These are phyloP conservation scores for Penicillium sp. DNA, from an alignment of 2,329 filamentous ascomycete species.

Conservation along the genomic window DNA sequence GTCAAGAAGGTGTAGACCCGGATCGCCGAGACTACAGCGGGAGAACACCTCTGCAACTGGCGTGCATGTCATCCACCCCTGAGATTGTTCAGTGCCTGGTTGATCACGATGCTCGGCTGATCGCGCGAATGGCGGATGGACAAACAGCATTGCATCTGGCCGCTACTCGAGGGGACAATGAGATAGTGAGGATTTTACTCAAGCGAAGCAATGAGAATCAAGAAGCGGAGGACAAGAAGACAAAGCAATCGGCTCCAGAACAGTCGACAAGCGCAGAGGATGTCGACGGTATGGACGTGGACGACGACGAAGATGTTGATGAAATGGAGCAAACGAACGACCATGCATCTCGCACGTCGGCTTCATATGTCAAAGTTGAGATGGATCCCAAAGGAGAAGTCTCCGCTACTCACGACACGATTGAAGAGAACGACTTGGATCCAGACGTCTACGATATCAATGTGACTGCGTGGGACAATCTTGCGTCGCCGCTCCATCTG, in stretches of 20 bases:
- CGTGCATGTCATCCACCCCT: conserved; percentile 60
- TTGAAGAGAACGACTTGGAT: conserved; percentile 55
- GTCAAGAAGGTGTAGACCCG: conserved; percentile 62
- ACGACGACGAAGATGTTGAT: conserved; percentile 25
- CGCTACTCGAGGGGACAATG: conserved; percentile 59
- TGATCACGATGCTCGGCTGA: conserved; percentile 64
- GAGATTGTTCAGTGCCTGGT: conserved; percentile 67
- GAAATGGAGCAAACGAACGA: conserved; percentile 47
- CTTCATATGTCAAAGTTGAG: conserved; percentile 66
- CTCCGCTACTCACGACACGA: conserved; percentile 39
- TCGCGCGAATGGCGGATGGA: conserved; percentile 71
- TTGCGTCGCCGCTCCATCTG: conserved; percentile 68
- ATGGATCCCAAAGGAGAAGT: conserved; percentile 19
- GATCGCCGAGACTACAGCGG: conserved; percentile 74
- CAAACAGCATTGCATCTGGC: conserved; percentile 78
- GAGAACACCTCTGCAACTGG: conserved; percentile 71
- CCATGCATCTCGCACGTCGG: conserved; percentile 51
- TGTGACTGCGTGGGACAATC: conserved; percentile 71
- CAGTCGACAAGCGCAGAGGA: conserved; percentile 13
- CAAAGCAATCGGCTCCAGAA: conserved; percentile 5
- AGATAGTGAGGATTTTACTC: conserved; percentile 67
- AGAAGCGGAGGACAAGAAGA: conserved; percentile 35
- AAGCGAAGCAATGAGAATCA: conserved; percentile 59
- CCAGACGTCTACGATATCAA: conserved; percentile 78
- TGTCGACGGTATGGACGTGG: conserved; percentile 18